Conservation (phyloP, 1,139 yeast genomes). For the Geotrichum australiense region DNA sequence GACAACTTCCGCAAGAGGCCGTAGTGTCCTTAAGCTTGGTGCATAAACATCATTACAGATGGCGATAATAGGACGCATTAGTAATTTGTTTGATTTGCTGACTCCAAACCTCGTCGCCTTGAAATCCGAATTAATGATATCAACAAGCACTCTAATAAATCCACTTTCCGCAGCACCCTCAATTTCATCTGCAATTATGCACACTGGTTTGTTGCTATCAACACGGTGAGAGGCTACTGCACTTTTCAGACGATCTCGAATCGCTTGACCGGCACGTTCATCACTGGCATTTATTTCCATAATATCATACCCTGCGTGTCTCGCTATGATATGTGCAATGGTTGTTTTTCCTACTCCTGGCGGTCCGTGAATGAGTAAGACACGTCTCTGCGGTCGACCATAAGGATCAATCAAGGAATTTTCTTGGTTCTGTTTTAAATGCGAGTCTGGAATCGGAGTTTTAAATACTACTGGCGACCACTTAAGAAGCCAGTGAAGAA, state of each 20-base stretch:
- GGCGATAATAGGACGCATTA: slow-evolving; percentile 82
- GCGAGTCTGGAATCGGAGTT: slow-evolving; percentile 8
- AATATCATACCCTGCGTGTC: slow-evolving; percentile 72
- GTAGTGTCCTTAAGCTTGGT: slow-evolving; percentile 61
- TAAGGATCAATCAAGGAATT: slow-evolving; percentile 41
- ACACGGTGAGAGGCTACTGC: slow-evolving; percentile 59
- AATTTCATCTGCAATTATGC: slow-evolving; percentile 80
- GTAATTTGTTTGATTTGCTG: slow-evolving; percentile 35
- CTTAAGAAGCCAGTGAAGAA: slow-evolving; percentile 71
- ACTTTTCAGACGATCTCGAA: slow-evolving; percentile 57
- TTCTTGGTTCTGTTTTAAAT: slow-evolving; percentile 7
- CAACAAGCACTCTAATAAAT: slow-evolving; percentile 60
- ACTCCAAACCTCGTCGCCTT: slow-evolving; percentile 29
- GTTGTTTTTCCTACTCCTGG: slow-evolving; percentile 96
- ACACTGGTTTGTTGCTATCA: slow-evolving; percentile 58
- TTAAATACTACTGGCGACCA: slow-evolving; percentile 67
- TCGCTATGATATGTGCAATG: slow-evolving; percentile 76
- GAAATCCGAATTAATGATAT: slow-evolving; percentile 54
- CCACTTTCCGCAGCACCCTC: slow-evolving; percentile 87
- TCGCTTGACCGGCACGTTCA: slow-evolving; percentile 54
- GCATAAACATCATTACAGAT: slow-evolving; percentile 84
- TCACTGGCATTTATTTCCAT: slow-evolving; percentile 91
- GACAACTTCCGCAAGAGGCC: slow-evolving; percentile 67
- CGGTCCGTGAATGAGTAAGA: slow-evolving; percentile 79
- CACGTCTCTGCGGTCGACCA: slow-evolving; percentile 64